A percentile compares a stretch with the other conserved stretches of the same genome.
Conservation (phyloP, 2,329 filamentous ascomycete species). For the Aspergillus sp. region DNA sequence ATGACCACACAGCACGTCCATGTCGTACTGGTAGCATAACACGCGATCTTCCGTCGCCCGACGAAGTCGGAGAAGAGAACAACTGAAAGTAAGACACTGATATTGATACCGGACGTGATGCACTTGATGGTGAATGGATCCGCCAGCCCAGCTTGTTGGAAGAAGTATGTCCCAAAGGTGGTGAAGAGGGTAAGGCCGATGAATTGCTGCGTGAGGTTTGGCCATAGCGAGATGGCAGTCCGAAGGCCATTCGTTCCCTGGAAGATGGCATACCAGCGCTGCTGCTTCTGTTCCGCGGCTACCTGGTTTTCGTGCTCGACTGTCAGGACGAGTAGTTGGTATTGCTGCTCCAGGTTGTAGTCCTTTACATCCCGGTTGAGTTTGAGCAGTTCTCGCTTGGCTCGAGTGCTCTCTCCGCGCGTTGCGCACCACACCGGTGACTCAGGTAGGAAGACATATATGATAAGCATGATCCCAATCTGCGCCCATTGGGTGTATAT, state of each 20-base stretch:
- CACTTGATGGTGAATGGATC: slow-evolving; percentile 19
- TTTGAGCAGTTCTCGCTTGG: slow-evolving; percentile 4
- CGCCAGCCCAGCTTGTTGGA: slow-evolving; percentile 22
- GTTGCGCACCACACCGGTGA: slow-evolving; percentile 11
- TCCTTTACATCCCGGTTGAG: slow-evolving; percentile 5
- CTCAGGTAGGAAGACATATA: slow-evolving; percentile 11
- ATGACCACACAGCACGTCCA: slow-evolving; percentile 14
- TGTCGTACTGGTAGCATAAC: slow-evolving; percentile 6
- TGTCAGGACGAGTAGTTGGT: slow-evolving; percentile 1
- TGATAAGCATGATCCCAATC: slow-evolving; percentile 12
- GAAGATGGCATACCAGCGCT: slow-evolving; percentile 20
- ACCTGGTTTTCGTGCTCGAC: slow-evolving; percentile 13
- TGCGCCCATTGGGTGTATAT: slow-evolving; percentile 17
- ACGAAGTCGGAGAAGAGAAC: background rate
- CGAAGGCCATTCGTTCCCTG: slow-evolving; percentile 10
- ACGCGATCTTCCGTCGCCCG: slow-evolving; percentile 5
- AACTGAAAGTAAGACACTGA: slow-evolving; percentile 3
- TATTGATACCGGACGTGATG: slow-evolving; percentile 15
- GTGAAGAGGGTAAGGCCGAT: slow-evolving; percentile 24
- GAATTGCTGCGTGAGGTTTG: slow-evolving; percentile 23
- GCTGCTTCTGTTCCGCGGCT: slow-evolving; percentile 7
- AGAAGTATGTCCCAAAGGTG: slow-evolving; percentile 27
- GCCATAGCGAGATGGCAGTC: slow-evolving; percentile 21
- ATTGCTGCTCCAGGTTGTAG: slow-evolving; percentile 13
- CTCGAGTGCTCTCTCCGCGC: slow-evolving; percentile 3